Conservation (phyloP, 345 rosid genomes). For the Eucalyptus melliodora region DNA sequence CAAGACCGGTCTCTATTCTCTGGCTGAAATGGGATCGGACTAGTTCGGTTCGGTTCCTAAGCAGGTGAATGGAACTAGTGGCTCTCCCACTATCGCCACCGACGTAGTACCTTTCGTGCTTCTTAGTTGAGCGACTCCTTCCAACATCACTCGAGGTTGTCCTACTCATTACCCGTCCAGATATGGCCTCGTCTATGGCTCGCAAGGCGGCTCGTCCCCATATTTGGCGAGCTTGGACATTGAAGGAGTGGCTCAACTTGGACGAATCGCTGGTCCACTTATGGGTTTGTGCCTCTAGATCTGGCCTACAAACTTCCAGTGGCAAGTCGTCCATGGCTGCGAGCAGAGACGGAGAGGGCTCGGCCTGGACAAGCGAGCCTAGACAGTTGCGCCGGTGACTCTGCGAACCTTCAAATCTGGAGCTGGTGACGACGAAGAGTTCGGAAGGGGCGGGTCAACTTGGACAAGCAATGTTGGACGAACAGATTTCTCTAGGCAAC, state of each 20-base stretch:
- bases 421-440: not conserved
- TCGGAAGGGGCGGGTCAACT: not conserved
- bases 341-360: too few relatives aligned
- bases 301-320: not conserved
- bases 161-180: not conserved
- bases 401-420: too few relatives aligned
- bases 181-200: not conserved
- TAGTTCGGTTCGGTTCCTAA: too few relatives aligned
- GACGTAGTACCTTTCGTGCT: not conserved
- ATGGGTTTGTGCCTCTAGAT: not conserved
- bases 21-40: too few relatives aligned
- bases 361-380: not conserved
- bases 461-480: not conserved
- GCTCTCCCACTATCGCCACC: not conserved
- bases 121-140: not conserved
- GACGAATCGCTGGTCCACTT: not conserved
- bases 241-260: not conserved
- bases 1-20: rapidly evolving
- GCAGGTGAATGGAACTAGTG: not conserved
- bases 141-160: not conserved
- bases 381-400: not conserved
- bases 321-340: too few relatives aligned
- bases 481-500: not conserved
- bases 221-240: not conserved
- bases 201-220: not conserved